Percentiles rank a stretch among this genome's conserved stretches.
Evolutionary conservation across 192 early-diverging fungal genomes (phyloP).

Genomic region (Backusella circina): DNA sequence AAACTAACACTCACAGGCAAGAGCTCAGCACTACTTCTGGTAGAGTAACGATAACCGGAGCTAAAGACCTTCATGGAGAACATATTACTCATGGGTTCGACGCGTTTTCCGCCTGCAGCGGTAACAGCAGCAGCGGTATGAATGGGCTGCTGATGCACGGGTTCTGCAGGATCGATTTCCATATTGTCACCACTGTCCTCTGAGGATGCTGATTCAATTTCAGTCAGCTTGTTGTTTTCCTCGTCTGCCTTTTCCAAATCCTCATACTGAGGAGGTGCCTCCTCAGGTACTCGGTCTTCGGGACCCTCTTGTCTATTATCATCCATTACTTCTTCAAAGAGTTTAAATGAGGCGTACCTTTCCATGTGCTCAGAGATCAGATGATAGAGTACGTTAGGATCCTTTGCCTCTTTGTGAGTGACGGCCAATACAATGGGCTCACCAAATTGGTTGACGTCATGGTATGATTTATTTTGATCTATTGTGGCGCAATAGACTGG

Average conservation of each 20-base stretch:
- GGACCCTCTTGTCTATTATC: not conserved
- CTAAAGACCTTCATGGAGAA: slow-evolving; percentile 27
- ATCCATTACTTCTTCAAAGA: slow-evolving; percentile 30
- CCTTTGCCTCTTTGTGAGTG: slow-evolving; percentile 33
- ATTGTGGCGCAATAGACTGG: slow-evolving; percentile 32
- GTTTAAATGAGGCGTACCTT: slow-evolving; percentile 37
- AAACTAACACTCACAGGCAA: not conserved
- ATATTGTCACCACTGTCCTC: not conserved
- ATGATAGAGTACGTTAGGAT: slow-evolving; percentile 31
- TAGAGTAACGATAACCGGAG: not conserved
- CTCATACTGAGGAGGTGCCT: not conserved
- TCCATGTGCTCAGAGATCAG: slow-evolving; percentile 37
- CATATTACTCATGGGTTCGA: slow-evolving; percentile 29
- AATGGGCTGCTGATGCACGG: slow-evolving; percentile 10
- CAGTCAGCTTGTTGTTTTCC: not conserved
- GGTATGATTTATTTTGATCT: slow-evolving; percentile 25
- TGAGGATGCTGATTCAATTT: not conserved
- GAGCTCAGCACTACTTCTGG: not conserved
- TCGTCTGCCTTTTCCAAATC: not conserved
- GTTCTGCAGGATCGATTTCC: not conserved
- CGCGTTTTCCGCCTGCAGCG: slow-evolving; percentile 23
- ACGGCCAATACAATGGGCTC: slow-evolving; percentile 44
- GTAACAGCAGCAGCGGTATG: slow-evolving; percentile 33
- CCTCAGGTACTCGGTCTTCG: slow-evolving; percentile 18
- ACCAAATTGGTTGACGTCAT: slow-evolving; percentile 26